These are phyloP conservation scores for Aechmea fasciata DNA, from an alignment of 176 grass and related monocot genomes.

Conservation along the genomic window DNA sequence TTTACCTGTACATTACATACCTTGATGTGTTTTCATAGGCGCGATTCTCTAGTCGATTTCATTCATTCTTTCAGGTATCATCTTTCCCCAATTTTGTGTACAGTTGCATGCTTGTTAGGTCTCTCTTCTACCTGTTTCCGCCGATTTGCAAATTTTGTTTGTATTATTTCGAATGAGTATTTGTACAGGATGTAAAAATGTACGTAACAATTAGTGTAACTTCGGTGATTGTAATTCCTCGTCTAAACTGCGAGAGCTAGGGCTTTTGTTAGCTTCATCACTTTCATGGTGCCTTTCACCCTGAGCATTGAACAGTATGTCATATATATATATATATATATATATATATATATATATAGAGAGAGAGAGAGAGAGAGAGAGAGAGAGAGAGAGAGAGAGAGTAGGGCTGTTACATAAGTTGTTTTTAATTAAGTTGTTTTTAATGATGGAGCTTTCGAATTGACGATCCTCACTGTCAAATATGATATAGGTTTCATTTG, in stretches of 20 bases:
- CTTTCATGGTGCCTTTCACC: too few species aligned
- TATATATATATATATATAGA: too few species aligned
- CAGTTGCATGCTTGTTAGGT: constrained; percentile 6
- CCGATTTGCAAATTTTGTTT: constrained; percentile 4
- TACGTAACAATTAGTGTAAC: neutral
- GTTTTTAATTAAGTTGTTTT: too few species aligned
- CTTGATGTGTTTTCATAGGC: constrained; percentile 23
- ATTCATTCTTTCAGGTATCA: constrained; percentile 60
- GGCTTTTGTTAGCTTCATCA: neutral
- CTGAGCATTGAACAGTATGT: too few species aligned
- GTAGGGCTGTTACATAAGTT: too few species aligned
- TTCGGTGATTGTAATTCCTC: neutral
- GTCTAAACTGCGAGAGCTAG: neutral
- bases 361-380: too few species aligned
- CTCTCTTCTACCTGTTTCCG: constrained; percentile 5
- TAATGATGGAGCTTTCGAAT: too few species aligned
- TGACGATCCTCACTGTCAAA: too few species aligned
- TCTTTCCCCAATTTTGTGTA: constrained; percentile 19
- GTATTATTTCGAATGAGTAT: constrained; percentile 1
- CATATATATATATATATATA: too few species aligned
- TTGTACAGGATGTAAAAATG: neutral
- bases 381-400: too few species aligned
- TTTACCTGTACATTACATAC: constrained; percentile 73
- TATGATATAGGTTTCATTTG: too few species aligned
- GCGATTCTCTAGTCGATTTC: constrained; percentile 22